Percentiles rank a stretch among this genome's conserved stretches.
Evolutionary conservation across 2,329 filamentous ascomycete species (phyloP).

Genomic region (Septoria linicola): DNA sequence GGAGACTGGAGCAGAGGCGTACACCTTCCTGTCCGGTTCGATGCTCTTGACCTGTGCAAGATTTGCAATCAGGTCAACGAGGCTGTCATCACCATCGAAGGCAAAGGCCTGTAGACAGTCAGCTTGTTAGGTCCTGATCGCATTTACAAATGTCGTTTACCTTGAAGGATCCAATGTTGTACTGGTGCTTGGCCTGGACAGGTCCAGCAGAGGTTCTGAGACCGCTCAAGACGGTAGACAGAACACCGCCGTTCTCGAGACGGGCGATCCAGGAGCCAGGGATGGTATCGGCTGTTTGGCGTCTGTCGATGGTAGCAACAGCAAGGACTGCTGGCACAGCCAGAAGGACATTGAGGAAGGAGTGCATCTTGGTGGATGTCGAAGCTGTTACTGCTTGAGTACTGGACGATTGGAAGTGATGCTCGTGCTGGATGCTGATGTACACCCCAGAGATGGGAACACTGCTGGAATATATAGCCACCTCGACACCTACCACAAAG

Average conservation of each 20-base stretch:
- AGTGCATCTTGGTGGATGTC: conserved; percentile 21
- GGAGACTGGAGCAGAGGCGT: conserved; percentile 30
- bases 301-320: conserved; percentile 22
- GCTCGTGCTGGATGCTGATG: conserved; percentile 9
- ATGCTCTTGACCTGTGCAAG: conserved; percentile 40
- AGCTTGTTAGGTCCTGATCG: conserved; percentile 38
- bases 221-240: conserved; percentile 16
- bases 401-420: conserved; percentile 1
- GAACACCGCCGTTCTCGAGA: conserved; percentile 18
- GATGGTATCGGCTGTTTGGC: conserved; percentile 23
- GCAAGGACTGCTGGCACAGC: conserved; percentile 25
- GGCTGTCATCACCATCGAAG: conserved; percentile 37
- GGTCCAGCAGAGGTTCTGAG: conserved; percentile 26
- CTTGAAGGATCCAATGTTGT: conserved; percentile 13
- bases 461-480: conserved; percentile 14
- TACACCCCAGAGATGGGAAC: neutral
- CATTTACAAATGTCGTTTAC: no score
- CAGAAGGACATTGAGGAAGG: conserved; percentile 23
- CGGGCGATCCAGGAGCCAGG: conserved; percentile 26
- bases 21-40: conserved; percentile 42
- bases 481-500: neutral
- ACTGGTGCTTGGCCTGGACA: conserved; percentile 24
- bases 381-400: conserved; percentile 6
- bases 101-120: conserved; percentile 42
- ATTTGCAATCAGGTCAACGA: conserved; percentile 35